Base-by-base conservation (phyloP, 2,329 filamentous ascomycete genomes). In the Drechslerella coelobrocha region DNA sequence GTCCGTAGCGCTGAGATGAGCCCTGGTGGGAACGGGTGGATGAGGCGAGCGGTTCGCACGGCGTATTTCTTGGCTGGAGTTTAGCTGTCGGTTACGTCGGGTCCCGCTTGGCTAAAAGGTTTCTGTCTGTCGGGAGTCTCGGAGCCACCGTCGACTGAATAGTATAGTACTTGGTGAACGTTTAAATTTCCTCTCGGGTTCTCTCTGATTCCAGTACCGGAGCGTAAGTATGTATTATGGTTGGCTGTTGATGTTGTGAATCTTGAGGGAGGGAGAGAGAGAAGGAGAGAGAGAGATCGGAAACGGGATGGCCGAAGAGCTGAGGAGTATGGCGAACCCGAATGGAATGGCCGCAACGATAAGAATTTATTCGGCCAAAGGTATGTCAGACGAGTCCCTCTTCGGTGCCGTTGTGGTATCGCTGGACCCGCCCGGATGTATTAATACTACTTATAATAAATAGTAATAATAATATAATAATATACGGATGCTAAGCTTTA, bases 121-220 rank as follows among this genome's bases (percentile, higher is more conserved):
- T n/a, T n/a, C n/a, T n/a, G n/a, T n/a, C n/a, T n/a, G n/a, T 62
- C 57, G 65, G 65, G 41, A 57, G 56, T 62, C 55, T 61, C 56
- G 52, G 56, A 43, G 31, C 17, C 43, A 34, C 57, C 29, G 50
- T 54, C 14, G 26, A 34, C 48, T 9, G 29, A 12, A 31, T 6
- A 31, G 29, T 12, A 12, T 6, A 12, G 12, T 31, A 12, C 29
- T 12, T 6, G 6, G 12, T 12, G 29, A 31, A 6, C 29, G 29
- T 31, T 6, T 24, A 31, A 9, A n/a, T 27, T 27, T 27, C 21
- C 2, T 23, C 41, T 17, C 9, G 37, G 14, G 9, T 8, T n/a
- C 19, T 17, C 2, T 45, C 41, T 14, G 47, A 19, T n/a, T n/a
- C n/a, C n/a, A n/a, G n/a, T n/a, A n/a, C n/a, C n/a, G n/a, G n/a